Evolutionary conservation across 805 yeast genomes (phyloP).

Genomic region (Starmerella powellii): DNA sequence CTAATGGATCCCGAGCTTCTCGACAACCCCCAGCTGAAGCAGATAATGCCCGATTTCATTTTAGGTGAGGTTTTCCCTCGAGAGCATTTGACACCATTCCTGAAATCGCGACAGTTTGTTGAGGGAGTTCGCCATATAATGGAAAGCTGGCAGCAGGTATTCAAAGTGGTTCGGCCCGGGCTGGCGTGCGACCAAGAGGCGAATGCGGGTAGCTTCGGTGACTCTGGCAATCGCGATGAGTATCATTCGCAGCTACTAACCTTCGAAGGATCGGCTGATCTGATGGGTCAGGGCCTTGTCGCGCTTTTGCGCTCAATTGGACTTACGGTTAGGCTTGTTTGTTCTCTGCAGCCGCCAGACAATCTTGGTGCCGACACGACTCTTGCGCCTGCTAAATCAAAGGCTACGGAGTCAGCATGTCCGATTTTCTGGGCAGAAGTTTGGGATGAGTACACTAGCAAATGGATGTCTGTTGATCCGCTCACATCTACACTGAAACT

Average conservation of each 20-base stretch:
- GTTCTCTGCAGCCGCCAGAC: constrained; percentile 86
- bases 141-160: constrained; percentile 47
- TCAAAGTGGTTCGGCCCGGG: constrained; percentile 36
- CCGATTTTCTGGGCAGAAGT: constrained; percentile 93
- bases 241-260: constrained; percentile 37
- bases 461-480: constrained; percentile 85
- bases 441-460: constrained; percentile 61
- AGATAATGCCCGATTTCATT: constrained; percentile 38
- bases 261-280: constrained; percentile 59
- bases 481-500: constrained; percentile 49
- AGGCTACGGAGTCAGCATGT: constrained; percentile 14
- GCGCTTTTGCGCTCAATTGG: constrained; percentile 59
- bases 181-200: constrained; percentile 24
- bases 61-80: constrained; percentile 40
- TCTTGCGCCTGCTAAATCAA: constrained; percentile 1
- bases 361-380: constrained; percentile 24
- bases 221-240: constrained; percentile 29
- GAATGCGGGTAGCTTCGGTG: constrained; percentile 16
- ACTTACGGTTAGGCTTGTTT: constrained; percentile 59
- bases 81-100: constrained; percentile 34
- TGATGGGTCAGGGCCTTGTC: constrained; percentile 81
- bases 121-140: constrained; percentile 65
- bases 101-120: constrained; percentile 53
- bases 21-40: constrained; percentile 28
- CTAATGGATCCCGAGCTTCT: constrained; percentile 41